Evolutionary conservation across 2,329 filamentous ascomycete species (phyloP).

Genomic region (Aureobasidium melanogenum): DNA sequence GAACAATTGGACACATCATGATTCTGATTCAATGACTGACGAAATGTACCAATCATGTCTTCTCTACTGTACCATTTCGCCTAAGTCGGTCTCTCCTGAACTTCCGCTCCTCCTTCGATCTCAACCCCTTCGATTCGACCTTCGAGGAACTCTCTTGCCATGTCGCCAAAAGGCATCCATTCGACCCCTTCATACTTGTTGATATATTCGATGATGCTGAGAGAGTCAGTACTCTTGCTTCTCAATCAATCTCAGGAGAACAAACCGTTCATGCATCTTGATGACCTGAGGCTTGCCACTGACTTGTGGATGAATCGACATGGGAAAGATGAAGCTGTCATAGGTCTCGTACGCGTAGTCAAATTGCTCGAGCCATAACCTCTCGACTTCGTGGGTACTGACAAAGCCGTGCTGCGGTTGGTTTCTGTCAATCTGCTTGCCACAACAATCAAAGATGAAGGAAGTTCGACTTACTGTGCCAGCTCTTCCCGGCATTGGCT

Average conservation of each 20-base stretch:
- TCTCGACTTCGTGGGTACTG: constrained; percentile 33
- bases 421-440: background rate
- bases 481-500: constrained; percentile 23
- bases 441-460: background rate
- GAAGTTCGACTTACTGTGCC: constrained; percentile 12
- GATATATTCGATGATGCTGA: constrained; percentile 35
- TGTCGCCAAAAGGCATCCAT: constrained; percentile 30
- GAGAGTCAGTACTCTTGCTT: background rate
- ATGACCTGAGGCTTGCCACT: constrained; percentile 40
- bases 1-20: background rate
- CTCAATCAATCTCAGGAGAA: too few species aligned
- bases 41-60: background rate
- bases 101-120: constrained; percentile 16
- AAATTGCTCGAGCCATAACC: constrained; percentile 40
- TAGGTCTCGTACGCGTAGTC: constrained; percentile 38
- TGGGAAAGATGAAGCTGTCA: constrained; percentile 39
- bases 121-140: constrained; percentile 25
- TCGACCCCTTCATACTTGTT: constrained; percentile 38
- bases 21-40: background rate
- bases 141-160: constrained; percentile 29
- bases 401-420: constrained; percentile 30
- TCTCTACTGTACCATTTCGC: background rate
- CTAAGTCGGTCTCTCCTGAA: constrained; percentile 23
- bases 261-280: constrained; percentile 35
- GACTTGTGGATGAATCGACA: constrained; percentile 41